Base-by-base conservation (phyloP, 305 asterid genomes). In the Solanum aculeatissimum region DNA sequence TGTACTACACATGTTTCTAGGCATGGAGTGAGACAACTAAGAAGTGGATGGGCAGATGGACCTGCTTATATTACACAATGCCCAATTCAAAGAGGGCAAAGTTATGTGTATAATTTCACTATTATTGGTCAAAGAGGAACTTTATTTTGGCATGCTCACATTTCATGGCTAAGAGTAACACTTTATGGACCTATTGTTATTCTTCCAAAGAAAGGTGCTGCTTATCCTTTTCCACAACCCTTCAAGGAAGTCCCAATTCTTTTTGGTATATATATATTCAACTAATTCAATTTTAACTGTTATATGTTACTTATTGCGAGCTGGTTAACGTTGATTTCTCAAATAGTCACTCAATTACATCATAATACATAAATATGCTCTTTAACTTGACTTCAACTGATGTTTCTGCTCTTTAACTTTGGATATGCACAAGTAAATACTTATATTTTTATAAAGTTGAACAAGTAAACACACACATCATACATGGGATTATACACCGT, bases 41-140 rank as follows among this genome's bases (percentile, higher is more conserved):
- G 93, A 80, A 93, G 94, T 27, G 94, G 93, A 57, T 93, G 97
- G 97, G 97, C 97, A 2, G 95, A 93, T 54, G 95, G 97, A 77
- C 93, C 95, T 0, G 93, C 97, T 7, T 92, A 93, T 82, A 53
- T 93, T 69, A 89, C 97, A 10, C 94, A 93, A 71, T 93, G 97
- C 71, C 94, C 97, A 0, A 93, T 93, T 84, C 95, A 89, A 60
- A 93, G 90, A 9, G 92, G 93, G 6, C 93, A 92, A 82, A 91
- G 88, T 60, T 92, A 93, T 83, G 92, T 91, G 32, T 92, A 93
- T 55, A 89, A 91, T 60, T 93, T 92, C 86, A 93, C 94, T 29
- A 35, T 93, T 29, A 88, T 57, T 3, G 94, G 92, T 65, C 97
- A 93, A 85, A 85, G 93, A 81, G 95, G 97, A 54, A 92, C 97